phyloP scores from a whole-genome alignment of 1,139 yeast species.

The Geotrichum klebahnii region DNA sequence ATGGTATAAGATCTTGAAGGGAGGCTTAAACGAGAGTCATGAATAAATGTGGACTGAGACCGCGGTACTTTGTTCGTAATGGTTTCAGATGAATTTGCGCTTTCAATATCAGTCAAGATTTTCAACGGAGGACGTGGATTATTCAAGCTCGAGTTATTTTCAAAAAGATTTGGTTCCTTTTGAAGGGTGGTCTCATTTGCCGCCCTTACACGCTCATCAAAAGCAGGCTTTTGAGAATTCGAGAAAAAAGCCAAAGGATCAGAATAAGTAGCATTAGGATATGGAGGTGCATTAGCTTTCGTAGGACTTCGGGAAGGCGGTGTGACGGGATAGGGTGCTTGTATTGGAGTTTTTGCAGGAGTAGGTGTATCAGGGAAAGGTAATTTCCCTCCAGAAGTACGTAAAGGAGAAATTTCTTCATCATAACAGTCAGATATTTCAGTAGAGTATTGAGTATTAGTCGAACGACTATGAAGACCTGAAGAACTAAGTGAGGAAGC shows the following conservation, averaged over 20 bases:
- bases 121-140: constrained; percentile 5
- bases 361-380: background rate
- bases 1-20: constrained; percentile 21
- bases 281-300: constrained; percentile 5
- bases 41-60: constrained; percentile 14
- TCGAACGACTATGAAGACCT: constrained; percentile 19
- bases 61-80: constrained; percentile 13
- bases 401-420: constrained; percentile 9
- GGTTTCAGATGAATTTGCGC: constrained; percentile 16
- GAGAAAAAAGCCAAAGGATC: background rate
- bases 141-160: background rate
- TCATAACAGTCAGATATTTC: constrained; percentile 14
- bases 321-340: constrained; percentile 10
- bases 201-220: no score
- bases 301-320: constrained; percentile 13
- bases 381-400: constrained; percentile 3
- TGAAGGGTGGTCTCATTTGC: background rate
- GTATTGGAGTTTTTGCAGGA: background rate
- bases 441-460: constrained; percentile 18
- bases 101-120: constrained; percentile 10
- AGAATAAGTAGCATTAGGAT: constrained; percentile 3
- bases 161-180: background rate
- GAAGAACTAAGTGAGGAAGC: constrained; percentile 18
- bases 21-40: constrained; percentile 16
- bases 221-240: background rate